A percentile compares a stretch with the other conserved stretches of the same genome.
Conservation (phyloP, 2,329 filamentous ascomycete species). For the Alternaria longipes region DNA sequence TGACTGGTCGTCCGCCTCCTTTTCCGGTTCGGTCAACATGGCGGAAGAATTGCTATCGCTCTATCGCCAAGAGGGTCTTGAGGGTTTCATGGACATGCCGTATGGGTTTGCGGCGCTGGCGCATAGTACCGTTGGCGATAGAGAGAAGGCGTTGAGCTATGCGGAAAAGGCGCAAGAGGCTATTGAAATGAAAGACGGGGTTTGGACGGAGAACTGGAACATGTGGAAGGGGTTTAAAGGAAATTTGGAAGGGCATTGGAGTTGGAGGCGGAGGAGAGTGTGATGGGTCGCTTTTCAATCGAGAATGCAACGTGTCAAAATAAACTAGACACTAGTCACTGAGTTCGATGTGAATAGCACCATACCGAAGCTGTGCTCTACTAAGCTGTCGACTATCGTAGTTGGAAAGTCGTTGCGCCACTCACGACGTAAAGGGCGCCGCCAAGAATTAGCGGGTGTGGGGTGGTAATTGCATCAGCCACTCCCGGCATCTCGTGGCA, state of each 20-base stretch:
- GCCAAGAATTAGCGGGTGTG: background rate
- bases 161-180: slow-evolving; percentile 48
- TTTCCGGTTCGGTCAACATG: slow-evolving; percentile 22
- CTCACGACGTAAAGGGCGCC: background rate
- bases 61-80: slow-evolving; percentile 50
- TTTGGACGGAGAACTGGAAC: slow-evolving; percentile 39
- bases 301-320: too few relatives aligned
- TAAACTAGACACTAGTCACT: too few relatives aligned
- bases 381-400: too few relatives aligned
- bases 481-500: background rate
- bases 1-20: slow-evolving; percentile 37
- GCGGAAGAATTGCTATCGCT: slow-evolving; percentile 48
- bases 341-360: too few relatives aligned
- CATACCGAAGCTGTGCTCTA: too few relatives aligned
- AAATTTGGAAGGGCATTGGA: slow-evolving; percentile 13
- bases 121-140: slow-evolving; percentile 48
- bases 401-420: too few relatives aligned
- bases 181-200: slow-evolving; percentile 51
- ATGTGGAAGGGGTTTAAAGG: slow-evolving; percentile 45
- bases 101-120: slow-evolving; percentile 54
- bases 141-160: slow-evolving; percentile 40
- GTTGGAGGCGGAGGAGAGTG: slow-evolving; percentile 12
- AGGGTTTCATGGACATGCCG: slow-evolving; percentile 52
- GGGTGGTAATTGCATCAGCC: background rate
- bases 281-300: too few relatives aligned